phyloP scores from a whole-genome alignment of 306 rosid species.

The Begonia loranthoides region DNA sequence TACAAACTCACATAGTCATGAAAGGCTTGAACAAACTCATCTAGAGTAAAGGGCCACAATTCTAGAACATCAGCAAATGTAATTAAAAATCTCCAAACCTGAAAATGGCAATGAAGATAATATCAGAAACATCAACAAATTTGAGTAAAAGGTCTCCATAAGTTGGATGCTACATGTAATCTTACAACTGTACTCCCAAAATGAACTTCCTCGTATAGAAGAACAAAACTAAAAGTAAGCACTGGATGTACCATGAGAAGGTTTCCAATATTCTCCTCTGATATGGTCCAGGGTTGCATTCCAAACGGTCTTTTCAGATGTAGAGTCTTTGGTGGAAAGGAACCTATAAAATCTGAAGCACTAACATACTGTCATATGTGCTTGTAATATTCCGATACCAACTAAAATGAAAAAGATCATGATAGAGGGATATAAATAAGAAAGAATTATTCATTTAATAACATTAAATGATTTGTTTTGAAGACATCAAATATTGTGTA shows the following conservation, averaged over 20 bases:
- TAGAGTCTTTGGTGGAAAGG: constrained; percentile 70
- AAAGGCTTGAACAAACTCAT: constrained; percentile 90
- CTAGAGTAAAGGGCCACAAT: constrained; percentile 95
- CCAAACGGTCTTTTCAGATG: constrained; percentile 68
- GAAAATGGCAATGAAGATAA: constrained; percentile 20
- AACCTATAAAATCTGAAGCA: constrained; percentile 47
- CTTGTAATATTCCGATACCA: constrained; percentile 10
- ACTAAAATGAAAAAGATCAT: background rate
- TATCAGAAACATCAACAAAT: constrained; percentile 6
- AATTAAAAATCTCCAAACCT: constrained; percentile 96
- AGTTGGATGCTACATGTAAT: background rate
- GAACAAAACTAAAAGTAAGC: constrained; percentile 1
- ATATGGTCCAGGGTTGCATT: constrained; percentile 73
- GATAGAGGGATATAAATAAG: background rate
- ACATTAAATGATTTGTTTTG: too few species aligned
- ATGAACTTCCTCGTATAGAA: constrained; percentile 1
- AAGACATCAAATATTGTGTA: background rate
- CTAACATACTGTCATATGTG: constrained; percentile 3
- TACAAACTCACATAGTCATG: constrained; percentile 76
- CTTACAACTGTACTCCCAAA: background rate
- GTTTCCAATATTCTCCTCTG: constrained; percentile 84
- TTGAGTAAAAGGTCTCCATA: constrained; percentile 6
- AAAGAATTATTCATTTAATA: too few species aligned
- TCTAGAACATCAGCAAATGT: constrained; percentile 88
- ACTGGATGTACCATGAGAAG: constrained; percentile 74